These are phyloP conservation scores for Bondarzewia mesenterica DNA, from an alignment of 1,284 basidiomycete species.

Conservation along the genomic window DNA sequence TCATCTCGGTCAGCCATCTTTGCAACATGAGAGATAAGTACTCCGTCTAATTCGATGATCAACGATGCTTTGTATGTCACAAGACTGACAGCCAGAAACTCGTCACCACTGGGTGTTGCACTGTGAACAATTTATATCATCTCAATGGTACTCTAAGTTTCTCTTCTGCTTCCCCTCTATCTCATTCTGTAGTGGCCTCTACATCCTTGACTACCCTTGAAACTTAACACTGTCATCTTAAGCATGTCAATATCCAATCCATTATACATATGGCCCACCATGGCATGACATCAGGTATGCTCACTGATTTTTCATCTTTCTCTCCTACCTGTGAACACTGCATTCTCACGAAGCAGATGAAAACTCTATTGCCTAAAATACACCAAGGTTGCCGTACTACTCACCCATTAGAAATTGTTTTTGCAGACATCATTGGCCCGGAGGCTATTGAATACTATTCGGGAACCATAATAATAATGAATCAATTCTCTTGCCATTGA, in stretches of 20 bases:
- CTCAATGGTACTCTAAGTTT: neutral
- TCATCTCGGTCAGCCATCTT: neutral
- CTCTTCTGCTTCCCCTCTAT: too few relatives aligned
- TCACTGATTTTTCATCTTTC: conserved; percentile 13
- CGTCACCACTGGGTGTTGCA: neutral
- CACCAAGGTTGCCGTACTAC: conserved; percentile 13
- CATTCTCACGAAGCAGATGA: conserved; percentile 14
- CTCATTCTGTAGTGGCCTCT: neutral
- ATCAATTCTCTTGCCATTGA: too few relatives aligned
- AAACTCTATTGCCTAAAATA: conserved; percentile 6
- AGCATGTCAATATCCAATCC: conserved; percentile 21
- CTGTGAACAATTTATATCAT: neutral
- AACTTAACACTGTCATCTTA: conserved; percentile 25
- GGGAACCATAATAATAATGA: too few relatives aligned
- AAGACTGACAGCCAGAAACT: neutral
- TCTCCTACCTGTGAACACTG: conserved; percentile 18
- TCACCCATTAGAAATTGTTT: conserved; percentile 20
- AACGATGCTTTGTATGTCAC: neutral
- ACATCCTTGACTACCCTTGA: conserved; percentile 11
- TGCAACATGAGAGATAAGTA: neutral
- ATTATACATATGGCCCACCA: conserved; percentile 20
- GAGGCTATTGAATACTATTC: conserved; percentile 13
- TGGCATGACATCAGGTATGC: conserved; percentile 24
- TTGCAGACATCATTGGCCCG: conserved; percentile 24
- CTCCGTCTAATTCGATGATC: neutral